Evolutionary conservation across 2,329 filamentous ascomycete species (phyloP), one percentile per base, ranked within the genome.

Genomic region (Fusarium sp.): DNA sequence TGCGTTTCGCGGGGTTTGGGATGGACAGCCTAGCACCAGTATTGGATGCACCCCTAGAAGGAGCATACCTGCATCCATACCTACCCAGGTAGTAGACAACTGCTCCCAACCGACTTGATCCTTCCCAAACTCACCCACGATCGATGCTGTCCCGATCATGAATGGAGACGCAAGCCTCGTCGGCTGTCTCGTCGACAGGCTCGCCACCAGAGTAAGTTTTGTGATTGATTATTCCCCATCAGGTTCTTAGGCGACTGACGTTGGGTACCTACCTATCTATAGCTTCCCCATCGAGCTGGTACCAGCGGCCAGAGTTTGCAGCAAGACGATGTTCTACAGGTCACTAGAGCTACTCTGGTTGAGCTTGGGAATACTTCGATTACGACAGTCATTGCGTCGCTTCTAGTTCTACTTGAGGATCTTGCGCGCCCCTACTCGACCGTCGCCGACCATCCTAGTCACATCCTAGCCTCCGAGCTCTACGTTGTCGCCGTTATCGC

Each of bases 251-350:
- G 54, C 45, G 53, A 65, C 66, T 67, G 48, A 68, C 61, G 59
- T 53, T 67, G 61, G 86, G 84, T 83, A 87, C 51, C 66, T 83
- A 87, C 49, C 66, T 58, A 22, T 61, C 83, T 86, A 59, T 65
- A 90, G 88, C 85, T 91, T 59, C 89, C 89, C 59, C 88, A 91
- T 80, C 85, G 87, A 69, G 89, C 88, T 59, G 88, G 88, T 74
- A 86, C 84, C 62, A 83, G 83, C 62, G 82, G 83, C 69, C 84
- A 87, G 73, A 85, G 87, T 70, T 83, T 90, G 65, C 80, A 83
- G 61, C 85, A 88, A 74, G 89, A 91, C 79, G 87, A 90, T 53
- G 83, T 91, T 65, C 84, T 89, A 54, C 80, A 84, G 62, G 87
- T 89, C 59, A 90, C 88, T 22, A 86, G 88, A 74, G 83, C 85